Percentiles rank a stretch among this genome's conserved stretches.
Conservation (phyloP, 176 grass and related monocot species). For the Triticum timopheevii region DNA sequence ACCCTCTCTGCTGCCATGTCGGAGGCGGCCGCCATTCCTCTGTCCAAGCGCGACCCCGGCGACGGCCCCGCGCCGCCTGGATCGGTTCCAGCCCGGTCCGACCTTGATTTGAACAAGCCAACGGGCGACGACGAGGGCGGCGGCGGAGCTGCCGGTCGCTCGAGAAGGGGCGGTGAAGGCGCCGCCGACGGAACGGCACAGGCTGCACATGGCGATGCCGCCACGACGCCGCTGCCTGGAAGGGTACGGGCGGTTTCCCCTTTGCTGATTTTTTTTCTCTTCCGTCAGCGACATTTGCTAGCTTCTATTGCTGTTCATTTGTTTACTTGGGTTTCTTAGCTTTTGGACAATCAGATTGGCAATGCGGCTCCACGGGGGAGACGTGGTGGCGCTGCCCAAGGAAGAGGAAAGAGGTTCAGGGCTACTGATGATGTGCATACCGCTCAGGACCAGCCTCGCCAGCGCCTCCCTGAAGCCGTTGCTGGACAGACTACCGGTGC, state of each 20-base stretch:
- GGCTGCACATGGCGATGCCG: background rate
- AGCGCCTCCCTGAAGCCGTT: slow-evolving; percentile 16
- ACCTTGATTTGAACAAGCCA: background rate
- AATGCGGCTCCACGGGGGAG: background rate
- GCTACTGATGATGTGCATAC: slow-evolving; percentile 36
- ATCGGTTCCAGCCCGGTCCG: background rate
- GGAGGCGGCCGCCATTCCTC: background rate
- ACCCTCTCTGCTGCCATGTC: background rate
- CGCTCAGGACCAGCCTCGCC: slow-evolving; percentile 27
- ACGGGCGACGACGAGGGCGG: background rate
- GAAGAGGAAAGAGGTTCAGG: slow-evolving; percentile 20
- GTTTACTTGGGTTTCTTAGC: slow-evolving; percentile 14
- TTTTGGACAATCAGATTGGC: background rate
- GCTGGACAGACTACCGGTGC: background rate
- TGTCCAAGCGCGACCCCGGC: background rate
- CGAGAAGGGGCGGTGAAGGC: slow-evolving; percentile 44
- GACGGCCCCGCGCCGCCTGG: background rate
- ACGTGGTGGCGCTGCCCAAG: slow-evolving; percentile 9
- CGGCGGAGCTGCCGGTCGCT: background rate
- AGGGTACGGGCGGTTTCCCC: background rate
- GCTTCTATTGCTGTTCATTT: background rate
- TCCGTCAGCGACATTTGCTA: background rate
- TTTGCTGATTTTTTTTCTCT: too few relatives aligned
- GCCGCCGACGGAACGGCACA: background rate
- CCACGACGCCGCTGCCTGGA: background rate